Evolutionary conservation across 2,329 filamentous ascomycete genomes (phyloP), one percentile per base, ranked within the genome.

Genomic region (Neonectria coccinea): DNA sequence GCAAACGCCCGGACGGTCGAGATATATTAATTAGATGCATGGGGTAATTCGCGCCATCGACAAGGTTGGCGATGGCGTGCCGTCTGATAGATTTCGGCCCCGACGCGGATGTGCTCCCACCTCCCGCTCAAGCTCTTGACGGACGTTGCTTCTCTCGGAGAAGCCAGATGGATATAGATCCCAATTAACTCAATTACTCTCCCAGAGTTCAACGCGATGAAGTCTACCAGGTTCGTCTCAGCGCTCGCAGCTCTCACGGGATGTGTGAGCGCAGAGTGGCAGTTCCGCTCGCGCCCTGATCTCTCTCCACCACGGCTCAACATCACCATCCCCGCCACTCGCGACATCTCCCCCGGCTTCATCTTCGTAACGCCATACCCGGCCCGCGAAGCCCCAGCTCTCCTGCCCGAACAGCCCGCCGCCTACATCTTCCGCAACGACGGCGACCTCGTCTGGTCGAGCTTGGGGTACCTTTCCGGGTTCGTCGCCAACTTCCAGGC

Each of bases 391-490:
- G 76, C 73, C 56, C n/a, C 47, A 12, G 74, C 73, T 42, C 75
- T 80, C 59, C 82, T 81, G 0, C 84, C 85, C 2, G 78, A 80
- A 22, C 85, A 88, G 71, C 79, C 84, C 0, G 84, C 78, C 0
- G 82, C 84, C 0, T 88, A 88, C 72, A 88, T 88, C 67, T 83
- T 86, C 65, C 80, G 80, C 16, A 80, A 85, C 67, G 74, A 85
- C 29, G 85, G 86, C 0, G 85, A 87, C 56, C 78, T 88, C 0
- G 78, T 88, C 22, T 88, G 86, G 86, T 88, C 85, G 1, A 84
- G 86, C 2, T 83, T 85, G 55, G 81, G 80, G 4, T 83, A 83
- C 68, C 84, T 82, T 66, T 81, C 80, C 7, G 83, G 83, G 66
- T 86, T 83, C 81, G 75, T 82, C 1, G 81, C 81, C 62, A 87